Evolutionary conservation across 31 red algal genomes (phyloP).

Genomic region (Odonthalia washingtoniensis): DNA sequence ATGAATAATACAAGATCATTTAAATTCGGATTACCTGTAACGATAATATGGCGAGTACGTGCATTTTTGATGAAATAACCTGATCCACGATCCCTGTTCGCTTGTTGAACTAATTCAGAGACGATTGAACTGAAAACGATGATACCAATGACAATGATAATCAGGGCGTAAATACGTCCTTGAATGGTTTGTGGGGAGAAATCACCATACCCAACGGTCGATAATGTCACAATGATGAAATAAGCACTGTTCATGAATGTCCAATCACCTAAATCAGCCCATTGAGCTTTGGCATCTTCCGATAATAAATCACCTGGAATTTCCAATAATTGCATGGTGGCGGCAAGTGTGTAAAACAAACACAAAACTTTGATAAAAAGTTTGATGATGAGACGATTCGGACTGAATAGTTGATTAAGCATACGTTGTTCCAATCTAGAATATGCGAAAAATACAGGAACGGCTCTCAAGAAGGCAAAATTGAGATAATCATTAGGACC

Average conservation of each 20-base stretch:
- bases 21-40: constrained; percentile 64
- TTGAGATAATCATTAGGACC: constrained; percentile 77
- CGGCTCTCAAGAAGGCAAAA: constrained; percentile 75
- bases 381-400: constrained; percentile 62
- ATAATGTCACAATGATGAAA: constrained; percentile 92
- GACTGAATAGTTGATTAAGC: constrained; percentile 56
- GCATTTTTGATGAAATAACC: constrained; percentile 80
- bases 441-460: constrained; percentile 55
- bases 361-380: constrained; percentile 54
- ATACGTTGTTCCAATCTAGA: constrained; percentile 52
- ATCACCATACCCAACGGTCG: constrained; percentile 97
- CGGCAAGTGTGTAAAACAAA: constrained; percentile 77
- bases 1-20: constrained; percentile 71
- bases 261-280: constrained; percentile 74
- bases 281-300: constrained; percentile 36
- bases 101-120: constrained; percentile 65
- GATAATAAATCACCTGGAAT: constrained; percentile 72
- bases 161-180: constrained; percentile 75
- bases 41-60: constrained; percentile 68
- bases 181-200: constrained; percentile 78
- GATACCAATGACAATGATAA: constrained; percentile 86
- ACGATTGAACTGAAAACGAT: constrained; percentile 75
- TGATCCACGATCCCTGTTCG: constrained; percentile 50
- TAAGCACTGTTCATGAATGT: constrained; percentile 80
- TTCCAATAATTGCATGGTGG: constrained; percentile 77